Conservation (phyloP, 768 basidiomycete species). For the Omphalotus guepiniiformis region DNA sequence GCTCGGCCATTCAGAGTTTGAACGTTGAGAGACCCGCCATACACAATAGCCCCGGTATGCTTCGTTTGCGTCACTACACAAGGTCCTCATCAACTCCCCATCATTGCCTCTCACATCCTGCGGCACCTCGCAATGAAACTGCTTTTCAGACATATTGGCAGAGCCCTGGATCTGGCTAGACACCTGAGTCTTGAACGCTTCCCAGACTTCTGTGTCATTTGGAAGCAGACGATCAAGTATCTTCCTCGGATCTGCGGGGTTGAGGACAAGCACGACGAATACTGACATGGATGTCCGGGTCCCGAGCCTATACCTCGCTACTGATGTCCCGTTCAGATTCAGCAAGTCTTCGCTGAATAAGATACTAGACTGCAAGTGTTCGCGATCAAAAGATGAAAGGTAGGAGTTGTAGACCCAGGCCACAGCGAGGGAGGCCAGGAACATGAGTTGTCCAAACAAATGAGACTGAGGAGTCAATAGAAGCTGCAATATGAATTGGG, state of each 20-base stretch:
- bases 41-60: too few relatives aligned
- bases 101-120: too few relatives aligned
- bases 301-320: neutral
- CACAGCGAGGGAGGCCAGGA: conserved; percentile 21
- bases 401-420: conserved; percentile 29
- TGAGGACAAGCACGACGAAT: neutral
- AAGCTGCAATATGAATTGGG: conserved; percentile 29
- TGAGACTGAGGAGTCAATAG: conserved; percentile 29
- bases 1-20: too few relatives aligned
- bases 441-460: conserved; percentile 29
- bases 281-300: neutral
- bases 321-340: neutral
- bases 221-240: neutral
- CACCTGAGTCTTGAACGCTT: neutral
- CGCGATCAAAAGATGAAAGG: conserved; percentile 15
- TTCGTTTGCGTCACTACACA: too few relatives aligned
- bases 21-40: too few relatives aligned
- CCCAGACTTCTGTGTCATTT: neutral
- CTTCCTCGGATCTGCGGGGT: neutral
- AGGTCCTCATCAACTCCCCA: too few relatives aligned
- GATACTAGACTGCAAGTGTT: neutral
- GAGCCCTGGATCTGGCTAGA: neutral
- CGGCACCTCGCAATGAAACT: too few relatives aligned
- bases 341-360: neutral
- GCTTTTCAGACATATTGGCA: too few relatives aligned